Percentiles rank a stretch among this genome's conserved stretches.
phyloP scores from a whole-genome alignment of 73 alveolate species.

The Diophrys sp. region DNA sequence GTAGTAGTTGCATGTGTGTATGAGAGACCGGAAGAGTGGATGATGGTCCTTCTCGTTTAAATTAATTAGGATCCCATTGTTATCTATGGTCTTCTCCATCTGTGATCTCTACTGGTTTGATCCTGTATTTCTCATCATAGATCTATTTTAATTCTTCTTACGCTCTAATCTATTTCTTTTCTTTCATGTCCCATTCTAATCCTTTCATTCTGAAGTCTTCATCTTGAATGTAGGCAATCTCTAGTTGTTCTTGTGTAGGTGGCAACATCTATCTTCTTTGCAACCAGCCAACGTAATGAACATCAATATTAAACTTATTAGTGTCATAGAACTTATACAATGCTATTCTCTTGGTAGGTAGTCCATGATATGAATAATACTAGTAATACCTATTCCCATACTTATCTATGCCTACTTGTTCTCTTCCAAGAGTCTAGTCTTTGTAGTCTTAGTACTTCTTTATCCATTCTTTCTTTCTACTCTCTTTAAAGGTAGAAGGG shows the following conservation, averaged over 20 bases:
- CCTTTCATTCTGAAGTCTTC: constrained; percentile 45
- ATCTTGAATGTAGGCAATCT: constrained; percentile 44
- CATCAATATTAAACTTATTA: constrained; percentile 41
- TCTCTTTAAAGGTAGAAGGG: background rate
- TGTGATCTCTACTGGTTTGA: background rate
- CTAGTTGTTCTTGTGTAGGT: constrained; percentile 58
- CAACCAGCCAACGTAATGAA: constrained; percentile 64
- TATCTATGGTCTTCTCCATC: background rate
- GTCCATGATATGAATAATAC: constrained; percentile 57
- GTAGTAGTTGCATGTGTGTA: background rate
- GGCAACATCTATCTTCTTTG: constrained; percentile 35
- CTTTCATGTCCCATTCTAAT: constrained; percentile 48
- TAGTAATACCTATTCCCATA: constrained; percentile 56
- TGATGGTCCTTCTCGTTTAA: background rate
- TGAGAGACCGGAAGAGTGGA: constrained; percentile 14
- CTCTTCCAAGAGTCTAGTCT: constrained; percentile 50
- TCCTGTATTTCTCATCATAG: background rate
- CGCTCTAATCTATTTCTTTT: constrained; percentile 11
- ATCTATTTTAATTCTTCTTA: constrained; percentile 19
- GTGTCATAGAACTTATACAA: constrained; percentile 50
- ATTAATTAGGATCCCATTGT: background rate
- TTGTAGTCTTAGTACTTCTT: background rate
- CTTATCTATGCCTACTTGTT: constrained; percentile 53
- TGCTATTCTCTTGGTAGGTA: constrained; percentile 60
- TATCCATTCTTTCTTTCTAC: background rate